Percentiles rank a stretch among this genome's conserved stretches.
These are phyloP conservation scores for Neurospora intermedia DNA, from an alignment of 495 filamentous ascomycete genomes.

Conservation along the genomic window DNA sequence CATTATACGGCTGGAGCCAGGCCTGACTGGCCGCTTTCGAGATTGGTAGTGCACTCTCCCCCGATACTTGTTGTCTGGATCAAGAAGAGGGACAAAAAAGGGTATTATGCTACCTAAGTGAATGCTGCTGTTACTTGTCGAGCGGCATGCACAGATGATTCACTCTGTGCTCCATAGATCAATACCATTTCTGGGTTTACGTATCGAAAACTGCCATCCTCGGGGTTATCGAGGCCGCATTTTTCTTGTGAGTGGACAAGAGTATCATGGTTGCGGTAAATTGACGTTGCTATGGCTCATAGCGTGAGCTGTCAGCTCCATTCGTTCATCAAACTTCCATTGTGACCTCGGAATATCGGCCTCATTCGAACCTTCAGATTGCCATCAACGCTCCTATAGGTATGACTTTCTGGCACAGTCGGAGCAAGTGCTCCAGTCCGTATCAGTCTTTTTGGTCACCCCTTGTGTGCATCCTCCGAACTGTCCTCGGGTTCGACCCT, in stretches of 20 bases:
- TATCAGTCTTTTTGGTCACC: neutral
- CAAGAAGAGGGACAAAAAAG: neutral
- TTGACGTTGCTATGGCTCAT: neutral
- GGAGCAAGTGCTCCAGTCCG: neutral
- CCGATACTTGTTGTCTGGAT: neutral
- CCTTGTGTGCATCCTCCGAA: neutral
- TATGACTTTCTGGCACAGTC: neutral
- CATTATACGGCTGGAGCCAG: neutral
- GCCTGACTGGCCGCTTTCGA: neutral
- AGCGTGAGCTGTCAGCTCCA: neutral
- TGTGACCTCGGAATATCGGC: neutral
- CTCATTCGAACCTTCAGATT: neutral
- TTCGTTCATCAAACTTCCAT: neutral
- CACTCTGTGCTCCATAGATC: neutral
- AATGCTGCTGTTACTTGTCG: too few species aligned
- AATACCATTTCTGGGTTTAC: neutral
- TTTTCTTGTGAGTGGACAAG: neutral
- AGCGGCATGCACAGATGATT: too few species aligned
- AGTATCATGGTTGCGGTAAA: neutral
- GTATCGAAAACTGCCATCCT: neutral
- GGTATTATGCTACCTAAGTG: too few species aligned
- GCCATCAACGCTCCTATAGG: neutral
- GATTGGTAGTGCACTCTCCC: neutral
- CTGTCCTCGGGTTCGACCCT: neutral
- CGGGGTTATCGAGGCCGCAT: neutral